Percentiles rank a stretch among this genome's conserved stretches.
Conservation (phyloP, 208 protist genomes). For the Trypanosoma grayi region DNA sequence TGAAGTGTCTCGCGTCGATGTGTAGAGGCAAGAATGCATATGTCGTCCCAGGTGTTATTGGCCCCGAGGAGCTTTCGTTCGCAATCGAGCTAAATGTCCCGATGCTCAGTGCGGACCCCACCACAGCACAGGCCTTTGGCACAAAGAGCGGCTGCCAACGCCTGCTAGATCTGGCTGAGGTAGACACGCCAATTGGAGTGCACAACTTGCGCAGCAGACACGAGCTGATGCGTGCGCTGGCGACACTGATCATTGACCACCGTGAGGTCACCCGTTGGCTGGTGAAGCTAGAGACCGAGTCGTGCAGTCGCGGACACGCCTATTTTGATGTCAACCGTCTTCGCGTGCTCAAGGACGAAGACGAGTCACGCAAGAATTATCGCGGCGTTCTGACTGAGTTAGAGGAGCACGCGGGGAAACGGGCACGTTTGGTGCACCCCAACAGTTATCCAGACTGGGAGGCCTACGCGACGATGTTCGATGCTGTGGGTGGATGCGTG, state of each 20-base stretch:
- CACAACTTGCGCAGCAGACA: conserved; percentile 47
- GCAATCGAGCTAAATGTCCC: conserved; percentile 82
- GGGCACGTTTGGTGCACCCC: conserved; percentile 73
- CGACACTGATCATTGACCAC: conserved; percentile 67
- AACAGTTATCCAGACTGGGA: conserved; percentile 81
- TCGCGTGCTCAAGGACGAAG: conserved; percentile 34
- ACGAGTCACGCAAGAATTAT: conserved; percentile 20
- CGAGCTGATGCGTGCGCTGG: conserved; percentile 64
- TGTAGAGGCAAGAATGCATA: conserved; percentile 66
- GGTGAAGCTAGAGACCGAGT: conserved; percentile 91
- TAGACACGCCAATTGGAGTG: conserved; percentile 63
- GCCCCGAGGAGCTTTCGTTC: conserved; percentile 82
- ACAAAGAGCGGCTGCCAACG: conserved; percentile 79
- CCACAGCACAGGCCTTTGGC: conserved; percentile 73
- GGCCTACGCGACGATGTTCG: conserved; percentile 72
- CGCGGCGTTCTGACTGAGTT: conserved; percentile 59
- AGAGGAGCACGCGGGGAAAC: conserved; percentile 57
- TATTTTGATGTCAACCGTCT: conserved; percentile 87
- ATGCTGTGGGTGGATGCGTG: conserved; percentile 76
- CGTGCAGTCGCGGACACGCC: conserved; percentile 78
- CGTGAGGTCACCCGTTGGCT: conserved; percentile 78
- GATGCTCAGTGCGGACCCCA: conserved; percentile 76
- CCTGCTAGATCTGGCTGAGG: conserved; percentile 74
- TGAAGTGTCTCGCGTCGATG: conserved; percentile 77
- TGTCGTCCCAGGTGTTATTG: conserved; percentile 84